Evolutionary conservation across 1,284 basidiomycete genomes (phyloP), one percentile per base, ranked within the genome.

Genomic region (Kwoniella shivajii): DNA sequence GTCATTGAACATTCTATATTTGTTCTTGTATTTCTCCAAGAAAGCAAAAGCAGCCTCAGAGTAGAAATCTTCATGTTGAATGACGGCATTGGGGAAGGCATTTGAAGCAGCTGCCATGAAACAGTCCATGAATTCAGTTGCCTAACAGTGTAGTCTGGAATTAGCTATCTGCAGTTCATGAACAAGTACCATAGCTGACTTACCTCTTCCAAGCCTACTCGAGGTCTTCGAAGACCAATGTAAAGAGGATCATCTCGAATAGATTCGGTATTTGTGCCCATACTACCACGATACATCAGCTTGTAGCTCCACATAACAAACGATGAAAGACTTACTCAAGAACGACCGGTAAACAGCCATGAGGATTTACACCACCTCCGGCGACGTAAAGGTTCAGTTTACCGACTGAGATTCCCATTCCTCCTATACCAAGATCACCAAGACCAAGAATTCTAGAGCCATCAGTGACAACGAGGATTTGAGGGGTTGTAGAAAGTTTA

Each of bases 11-110:
- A 90, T 82, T 29, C 87, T 85, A 76, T 90, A 89, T 55, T 84
- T 81, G 60, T 86, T 74, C 56, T 88, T 84, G 80, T 88, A 92
- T 46, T 84, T 80, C 27, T 86, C 83, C 36, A 94, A 85, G 77
- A 90, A 92, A 54, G 83, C 79, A 80, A 93, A 94, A 0, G 91
- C 91, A 61, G 90, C 86, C 65, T 92, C 88, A 1, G 89, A 90
- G 42, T 89, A 86, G 61, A 92, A 92, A 79, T 92, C 90, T 84
- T 96, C 93, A 71, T 95, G 95, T 78, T 96, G 93, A 55, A 95
- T 83, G 68, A 95, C 84, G 50, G 83, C 73, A 66, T 90, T 88
- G 1, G 93, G 92, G 82, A 88, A 91, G 45, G 83, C 80, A 37
- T 75, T 71, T 26, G 83, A 78, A 81, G 92, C 89, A 71, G 90